These are phyloP conservation scores for Hordeum pubiflorum DNA, from an alignment of 202 grass and related monocot species.

Conservation along the genomic window DNA sequence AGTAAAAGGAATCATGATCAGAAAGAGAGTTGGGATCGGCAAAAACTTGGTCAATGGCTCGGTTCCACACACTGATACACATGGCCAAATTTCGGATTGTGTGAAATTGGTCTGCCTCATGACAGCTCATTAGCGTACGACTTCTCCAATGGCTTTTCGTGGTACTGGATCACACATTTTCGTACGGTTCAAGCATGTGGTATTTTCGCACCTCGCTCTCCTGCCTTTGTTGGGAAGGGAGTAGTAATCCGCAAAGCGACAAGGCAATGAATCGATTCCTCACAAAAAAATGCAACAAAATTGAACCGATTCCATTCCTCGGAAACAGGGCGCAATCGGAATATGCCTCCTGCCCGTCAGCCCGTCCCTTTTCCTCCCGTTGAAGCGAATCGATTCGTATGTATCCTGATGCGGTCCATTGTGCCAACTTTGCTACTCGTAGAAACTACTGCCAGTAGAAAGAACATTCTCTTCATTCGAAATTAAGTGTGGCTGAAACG, in stretches of 20 bases:
- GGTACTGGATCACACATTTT: neutral
- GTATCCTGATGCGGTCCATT: too few species aligned
- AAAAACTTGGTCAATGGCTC: neutral
- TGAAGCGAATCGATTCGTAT: too few species aligned
- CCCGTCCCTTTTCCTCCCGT: neutral
- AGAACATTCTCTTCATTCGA: too few species aligned
- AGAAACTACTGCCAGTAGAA: neutral
- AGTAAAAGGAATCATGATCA: neutral
- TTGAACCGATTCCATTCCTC: neutral
- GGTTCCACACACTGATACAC: neutral
- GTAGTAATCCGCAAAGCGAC: neutral
- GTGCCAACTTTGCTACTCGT: neutral
- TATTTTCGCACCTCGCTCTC: neutral
- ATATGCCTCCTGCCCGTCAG: neutral
- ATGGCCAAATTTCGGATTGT: neutral
- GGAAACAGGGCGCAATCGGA: neutral
- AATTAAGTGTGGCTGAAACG: too few species aligned
- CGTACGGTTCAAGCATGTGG: constrained; percentile 3
- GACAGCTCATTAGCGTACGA: constrained; percentile 15
- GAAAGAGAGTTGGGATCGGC: neutral
- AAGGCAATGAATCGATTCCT: neutral
- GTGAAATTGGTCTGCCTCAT: constrained; percentile 4
- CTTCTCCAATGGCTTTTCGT: neutral
- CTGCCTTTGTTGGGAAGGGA: neutral
- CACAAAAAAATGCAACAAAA: neutral